Evolutionary conservation across 1,284 basidiomycete genomes (phyloP), one percentile per base, ranked within the genome.

Genomic region (Somion occarium): DNA sequence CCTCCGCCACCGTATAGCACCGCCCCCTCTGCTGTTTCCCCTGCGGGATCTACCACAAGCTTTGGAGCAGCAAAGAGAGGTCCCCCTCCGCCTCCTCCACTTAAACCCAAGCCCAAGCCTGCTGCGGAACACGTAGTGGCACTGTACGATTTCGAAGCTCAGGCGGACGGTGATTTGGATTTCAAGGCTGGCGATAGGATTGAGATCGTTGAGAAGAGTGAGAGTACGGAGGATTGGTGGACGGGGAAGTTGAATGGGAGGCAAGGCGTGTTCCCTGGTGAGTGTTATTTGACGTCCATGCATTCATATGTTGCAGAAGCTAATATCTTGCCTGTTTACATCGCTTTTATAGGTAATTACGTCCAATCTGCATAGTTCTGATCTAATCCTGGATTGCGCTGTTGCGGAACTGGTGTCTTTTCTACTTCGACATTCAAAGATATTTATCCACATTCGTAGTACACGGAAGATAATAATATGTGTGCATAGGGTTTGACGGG

Each of bases 181-280:
- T 99, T 99, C 74, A 82, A 75, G 52, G 82, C 83, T 1, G 97
- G 97, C n/a, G 96, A 99, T 68, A 74, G 82, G 57, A 98, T 99
- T 68, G 93, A 97, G 70, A 78, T 99, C 49, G 79, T 97, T 25
- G 88, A 97, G 69, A 82, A 85, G 64, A 90, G 90, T 11, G 82
- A 80, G 2, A 93, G 83, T 59, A 69, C 86, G 20, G 93, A 98
- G 64, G 97, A 99, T 65, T 99, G 96, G 96, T 99, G 96, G 96
- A 98, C 94, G 7, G 97, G 96, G 3, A 79, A 80, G 59, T 48
- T 98, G 56, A 84, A 92, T 59, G 95, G 94, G 1, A 69, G 70
- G 53, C 82, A 93, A 66, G 97, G 97, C 19, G 88, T 97, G 23
- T 99, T 99, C 72, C 96, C 96, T 49, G 96, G 94, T 77, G 75